Conservation (phyloP, 768 basidiomycete genomes). For the Xerocomellus intermedius region DNA sequence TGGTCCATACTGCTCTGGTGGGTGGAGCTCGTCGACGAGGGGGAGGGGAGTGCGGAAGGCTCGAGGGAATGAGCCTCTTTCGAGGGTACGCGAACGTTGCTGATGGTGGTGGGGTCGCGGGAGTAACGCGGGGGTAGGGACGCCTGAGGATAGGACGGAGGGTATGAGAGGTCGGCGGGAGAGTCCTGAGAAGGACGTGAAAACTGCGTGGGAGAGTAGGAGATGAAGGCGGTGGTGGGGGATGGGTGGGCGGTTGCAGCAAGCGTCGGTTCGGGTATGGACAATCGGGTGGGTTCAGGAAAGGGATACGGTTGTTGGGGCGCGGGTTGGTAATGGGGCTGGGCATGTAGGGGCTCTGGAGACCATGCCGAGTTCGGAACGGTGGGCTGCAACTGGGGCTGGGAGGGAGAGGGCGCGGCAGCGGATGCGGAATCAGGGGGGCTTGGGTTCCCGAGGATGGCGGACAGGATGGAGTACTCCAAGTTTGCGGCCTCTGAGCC, state of each 20-base stretch:
- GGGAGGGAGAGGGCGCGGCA: conserved; percentile 29
- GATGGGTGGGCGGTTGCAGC: conserved; percentile 26
- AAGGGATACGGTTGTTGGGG: conserved; percentile 23
- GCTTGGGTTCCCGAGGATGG: conserved; percentile 82
- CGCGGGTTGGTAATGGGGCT: conserved; percentile 29
- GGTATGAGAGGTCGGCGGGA: conserved; percentile 41
- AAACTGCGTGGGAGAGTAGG: conserved; percentile 32
- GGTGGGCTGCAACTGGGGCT: conserved; percentile 20
- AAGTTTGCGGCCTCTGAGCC: conserved; percentile 90
- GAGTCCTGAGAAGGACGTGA: conserved; percentile 33
- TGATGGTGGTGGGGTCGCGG: conserved; percentile 43
- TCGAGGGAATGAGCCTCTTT: conserved; percentile 29
- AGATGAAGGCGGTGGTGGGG: conserved; percentile 29
- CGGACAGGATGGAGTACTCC: conserved; percentile 92
- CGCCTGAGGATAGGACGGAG: conserved; percentile 29
- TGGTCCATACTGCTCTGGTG: conserved; percentile 38
- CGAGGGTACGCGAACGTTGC: conserved; percentile 29
- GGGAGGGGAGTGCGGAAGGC: conserved; percentile 37
- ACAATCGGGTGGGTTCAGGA: conserved; percentile 31
- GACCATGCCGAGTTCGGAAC: conserved; percentile 39
- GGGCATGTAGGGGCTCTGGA: conserved; percentile 34
- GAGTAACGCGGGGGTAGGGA: conserved; percentile 45
- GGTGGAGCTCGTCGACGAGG: conserved; percentile 43
- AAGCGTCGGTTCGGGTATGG: conserved; percentile 34
- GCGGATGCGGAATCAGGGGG: conserved; percentile 36